Percentiles rank a stretch among this genome's conserved stretches.
These are phyloP conservation scores for Starmerella stigmatis DNA, from an alignment of 805 yeast genomes.

Conservation along the genomic window DNA sequence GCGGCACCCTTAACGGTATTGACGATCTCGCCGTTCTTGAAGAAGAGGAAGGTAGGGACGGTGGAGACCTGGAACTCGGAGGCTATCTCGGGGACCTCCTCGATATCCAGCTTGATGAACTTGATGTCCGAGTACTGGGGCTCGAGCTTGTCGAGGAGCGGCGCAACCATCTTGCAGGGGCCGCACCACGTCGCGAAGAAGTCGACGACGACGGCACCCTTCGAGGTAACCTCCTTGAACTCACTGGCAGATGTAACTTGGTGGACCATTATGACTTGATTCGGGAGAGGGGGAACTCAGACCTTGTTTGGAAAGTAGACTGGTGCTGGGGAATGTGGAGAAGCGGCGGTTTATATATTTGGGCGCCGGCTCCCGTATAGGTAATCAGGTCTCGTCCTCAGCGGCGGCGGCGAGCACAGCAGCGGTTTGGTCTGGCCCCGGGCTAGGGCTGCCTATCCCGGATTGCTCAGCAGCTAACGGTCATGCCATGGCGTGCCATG, in stretches of 20 bases:
- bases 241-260: conserved; percentile 43
- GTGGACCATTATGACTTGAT: conserved; percentile 40
- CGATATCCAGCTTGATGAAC: conserved; percentile 89
- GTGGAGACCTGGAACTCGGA: conserved; percentile 58
- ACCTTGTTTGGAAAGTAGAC: neutral
- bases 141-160: conserved; percentile 61
- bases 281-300: neutral
- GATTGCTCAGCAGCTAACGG: neutral
- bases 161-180: conserved; percentile 96
- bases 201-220: conserved; percentile 80
- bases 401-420: neutral
- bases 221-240: conserved; percentile 57
- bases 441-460: conserved; percentile 2
- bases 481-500: too few species aligned
- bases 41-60: conserved; percentile 61
- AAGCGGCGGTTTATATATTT: neutral
- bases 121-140: conserved; percentile 50
- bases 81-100: conserved; percentile 60
- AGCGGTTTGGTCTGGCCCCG: conserved; percentile 5
- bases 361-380: neutral
- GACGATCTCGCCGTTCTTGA: conserved; percentile 73
- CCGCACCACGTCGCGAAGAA: conserved; percentile 98
- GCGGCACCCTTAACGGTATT: conserved; percentile 82
- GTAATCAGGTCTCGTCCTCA: neutral
- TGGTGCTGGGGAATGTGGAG: neutral